Evolutionary conservation across 176 grass and related monocot genomes (phyloP).

Genomic region (Bromus sterilis): DNA sequence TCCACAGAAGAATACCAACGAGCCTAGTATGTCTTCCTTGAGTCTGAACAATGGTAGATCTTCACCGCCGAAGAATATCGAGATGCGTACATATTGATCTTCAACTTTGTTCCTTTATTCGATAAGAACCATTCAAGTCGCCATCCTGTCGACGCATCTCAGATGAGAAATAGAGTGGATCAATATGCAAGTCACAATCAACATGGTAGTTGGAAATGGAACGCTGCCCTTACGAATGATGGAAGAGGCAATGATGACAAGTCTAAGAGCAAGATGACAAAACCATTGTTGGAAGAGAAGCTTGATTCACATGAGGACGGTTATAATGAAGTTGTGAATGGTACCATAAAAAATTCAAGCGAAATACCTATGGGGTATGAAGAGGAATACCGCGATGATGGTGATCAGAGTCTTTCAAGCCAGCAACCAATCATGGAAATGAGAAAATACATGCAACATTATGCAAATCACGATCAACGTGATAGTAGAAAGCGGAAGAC

Average conservation of each 20-base stretch:
- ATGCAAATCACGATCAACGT: background rate
- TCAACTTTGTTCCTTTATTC: background rate
- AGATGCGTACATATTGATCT: too few relatives aligned
- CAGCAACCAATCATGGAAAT: background rate
- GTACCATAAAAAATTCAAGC: too few relatives aligned
- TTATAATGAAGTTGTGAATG: background rate
- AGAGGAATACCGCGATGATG: background rate
- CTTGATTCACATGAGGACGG: background rate
- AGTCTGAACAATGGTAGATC: background rate
- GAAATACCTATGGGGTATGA: too few relatives aligned
- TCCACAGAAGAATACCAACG: background rate
- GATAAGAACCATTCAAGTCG: background rate
- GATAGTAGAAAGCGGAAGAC: background rate
- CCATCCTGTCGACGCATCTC: background rate
- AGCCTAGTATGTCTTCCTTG: background rate
- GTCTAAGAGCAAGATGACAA: background rate
- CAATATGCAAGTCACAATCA: background rate
- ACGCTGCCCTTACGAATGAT: background rate
- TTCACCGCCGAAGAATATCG: background rate
- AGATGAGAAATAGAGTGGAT: background rate
- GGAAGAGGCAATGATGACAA: background rate
- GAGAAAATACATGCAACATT: background rate
- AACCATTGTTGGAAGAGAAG: background rate
- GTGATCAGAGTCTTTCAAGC: background rate
- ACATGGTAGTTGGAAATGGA: background rate